Percentiles rank a stretch among this genome's conserved stretches.
phyloP scores from a whole-genome alignment of 108 stramenopile genomes.

The Pseudonitzschia delicatissima region DNA sequence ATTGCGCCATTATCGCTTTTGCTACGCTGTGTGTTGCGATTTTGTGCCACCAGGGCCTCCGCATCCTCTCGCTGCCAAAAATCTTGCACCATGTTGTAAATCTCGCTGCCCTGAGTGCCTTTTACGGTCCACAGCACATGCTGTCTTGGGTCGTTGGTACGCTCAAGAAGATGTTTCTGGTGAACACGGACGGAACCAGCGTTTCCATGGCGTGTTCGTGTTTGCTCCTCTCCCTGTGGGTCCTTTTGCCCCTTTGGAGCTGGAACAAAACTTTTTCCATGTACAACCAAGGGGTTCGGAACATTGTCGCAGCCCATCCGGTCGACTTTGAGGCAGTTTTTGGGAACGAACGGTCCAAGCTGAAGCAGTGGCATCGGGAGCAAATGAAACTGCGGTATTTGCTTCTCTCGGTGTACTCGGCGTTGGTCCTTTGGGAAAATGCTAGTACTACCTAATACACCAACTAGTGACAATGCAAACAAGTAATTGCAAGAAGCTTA shows the following conservation, averaged over 20 bases:
- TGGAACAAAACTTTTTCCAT: neutral
- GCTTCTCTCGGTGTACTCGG: slow-evolving; percentile 2
- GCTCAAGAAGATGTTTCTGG: neutral
- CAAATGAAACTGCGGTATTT: neutral
- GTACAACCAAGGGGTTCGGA: neutral
- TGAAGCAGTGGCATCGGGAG: slow-evolving; percentile 2
- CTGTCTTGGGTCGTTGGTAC: neutral
- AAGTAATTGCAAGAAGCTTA: no score
- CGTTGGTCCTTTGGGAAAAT: slow-evolving; percentile 6
- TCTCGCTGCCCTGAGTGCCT: neutral
- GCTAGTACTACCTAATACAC: no score
- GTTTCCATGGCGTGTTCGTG: neutral
- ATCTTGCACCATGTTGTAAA: slow-evolving; percentile 26
- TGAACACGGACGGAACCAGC: neutral
- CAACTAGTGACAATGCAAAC: no score
- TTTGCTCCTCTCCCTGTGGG: slow-evolving; percentile 4
- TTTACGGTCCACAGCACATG: slow-evolving; percentile 14
- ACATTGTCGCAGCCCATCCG: neutral
- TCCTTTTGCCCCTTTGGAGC: neutral
- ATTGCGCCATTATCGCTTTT: slow-evolving; percentile 6
- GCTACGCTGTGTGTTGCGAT: neutral
- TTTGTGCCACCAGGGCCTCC: slow-evolving; percentile 13
- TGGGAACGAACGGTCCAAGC: neutral
- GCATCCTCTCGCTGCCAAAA: slow-evolving; percentile 17
- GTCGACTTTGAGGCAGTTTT: slow-evolving; percentile 4